phyloP scores from a whole-genome alignment of 1,284 basidiomycete genomes.

The Agroathelia rolfsii region DNA sequence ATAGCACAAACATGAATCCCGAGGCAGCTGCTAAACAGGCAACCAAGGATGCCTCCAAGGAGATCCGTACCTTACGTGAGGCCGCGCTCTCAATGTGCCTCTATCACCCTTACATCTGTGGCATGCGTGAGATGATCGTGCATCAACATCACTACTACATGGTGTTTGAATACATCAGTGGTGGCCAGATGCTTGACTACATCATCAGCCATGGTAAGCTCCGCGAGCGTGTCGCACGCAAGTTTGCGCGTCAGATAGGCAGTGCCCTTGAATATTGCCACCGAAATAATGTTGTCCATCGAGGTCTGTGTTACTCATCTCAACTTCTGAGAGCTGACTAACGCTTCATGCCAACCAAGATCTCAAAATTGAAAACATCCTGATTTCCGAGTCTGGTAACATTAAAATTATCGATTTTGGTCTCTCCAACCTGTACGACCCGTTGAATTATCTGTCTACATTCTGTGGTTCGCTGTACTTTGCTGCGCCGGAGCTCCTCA shows the following conservation, averaged over 20 bases:
- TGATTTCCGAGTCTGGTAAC: slow-evolving; percentile 96
- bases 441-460: slow-evolving; percentile 75
- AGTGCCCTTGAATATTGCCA: slow-evolving; percentile 96
- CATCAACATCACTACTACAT: slow-evolving; percentile 98
- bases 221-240: slow-evolving; percentile 88
- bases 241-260: slow-evolving; percentile 95
- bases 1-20: slow-evolving; percentile 34
- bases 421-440: slow-evolving; percentile 93
- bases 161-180: slow-evolving; percentile 98
- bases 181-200: slow-evolving; percentile 99
- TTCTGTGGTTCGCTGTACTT: slow-evolving; percentile 99
- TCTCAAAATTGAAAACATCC: slow-evolving; percentile 99
- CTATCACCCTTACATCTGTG: slow-evolving; percentile 97
- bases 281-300: slow-evolving; percentile 94
- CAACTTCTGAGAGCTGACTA: background rate
- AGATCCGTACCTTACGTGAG: slow-evolving; percentile 92
- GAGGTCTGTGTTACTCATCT: slow-evolving; percentile 44
- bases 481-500: slow-evolving; percentile 93
- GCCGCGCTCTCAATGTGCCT: slow-evolving; percentile 89
- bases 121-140: slow-evolving; percentile 97
- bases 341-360: slow-evolving; percentile 40
- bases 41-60: slow-evolving; percentile 89
- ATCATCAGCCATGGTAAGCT: slow-evolving; percentile 98
- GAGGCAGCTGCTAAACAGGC: slow-evolving; percentile 72
- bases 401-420: slow-evolving; percentile 99